These are phyloP conservation scores for Suillus weaverae DNA, from an alignment of 768 basidiomycete genomes.

Conservation along the genomic window DNA sequence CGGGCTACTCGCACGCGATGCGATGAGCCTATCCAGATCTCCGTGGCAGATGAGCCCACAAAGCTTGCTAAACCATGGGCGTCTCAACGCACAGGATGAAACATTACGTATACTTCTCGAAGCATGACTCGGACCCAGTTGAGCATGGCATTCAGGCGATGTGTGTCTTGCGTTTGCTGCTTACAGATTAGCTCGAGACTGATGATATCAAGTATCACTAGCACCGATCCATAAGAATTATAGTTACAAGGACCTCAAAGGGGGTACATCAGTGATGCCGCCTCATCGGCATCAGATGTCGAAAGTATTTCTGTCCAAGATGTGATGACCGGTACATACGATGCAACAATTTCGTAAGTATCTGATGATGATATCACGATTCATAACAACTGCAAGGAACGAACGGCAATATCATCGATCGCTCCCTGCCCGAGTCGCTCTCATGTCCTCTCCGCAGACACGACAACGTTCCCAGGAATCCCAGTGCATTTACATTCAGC, in stretches of 20 bases:
- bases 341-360: not conserved
- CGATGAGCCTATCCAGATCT: no score
- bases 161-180: not conserved
- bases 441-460: not conserved
- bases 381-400: not conserved
- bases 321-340: constrained; percentile 2
- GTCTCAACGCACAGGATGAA: not conserved
- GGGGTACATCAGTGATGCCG: not conserved
- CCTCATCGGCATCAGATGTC: constrained; percentile 3
- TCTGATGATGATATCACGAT: constrained; percentile 1
- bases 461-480: not conserved
- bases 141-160: not conserved
- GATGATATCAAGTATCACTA: not conserved
- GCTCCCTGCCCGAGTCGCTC: not conserved
- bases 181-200: not conserved
- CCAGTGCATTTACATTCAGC: not conserved
- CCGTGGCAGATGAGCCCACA: not conserved
- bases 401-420: not conserved
- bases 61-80: no score
- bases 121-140: not conserved
- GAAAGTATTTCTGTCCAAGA: not conserved
- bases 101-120: not conserved
- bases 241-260: not conserved
- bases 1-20: no score
- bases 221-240: not conserved